Percentiles rank a stretch among this genome's conserved stretches.
These are phyloP conservation scores for Colletotrichum brevisporum DNA, from an alignment of 2,329 filamentous ascomycete genomes.

Conservation along the genomic window DNA sequence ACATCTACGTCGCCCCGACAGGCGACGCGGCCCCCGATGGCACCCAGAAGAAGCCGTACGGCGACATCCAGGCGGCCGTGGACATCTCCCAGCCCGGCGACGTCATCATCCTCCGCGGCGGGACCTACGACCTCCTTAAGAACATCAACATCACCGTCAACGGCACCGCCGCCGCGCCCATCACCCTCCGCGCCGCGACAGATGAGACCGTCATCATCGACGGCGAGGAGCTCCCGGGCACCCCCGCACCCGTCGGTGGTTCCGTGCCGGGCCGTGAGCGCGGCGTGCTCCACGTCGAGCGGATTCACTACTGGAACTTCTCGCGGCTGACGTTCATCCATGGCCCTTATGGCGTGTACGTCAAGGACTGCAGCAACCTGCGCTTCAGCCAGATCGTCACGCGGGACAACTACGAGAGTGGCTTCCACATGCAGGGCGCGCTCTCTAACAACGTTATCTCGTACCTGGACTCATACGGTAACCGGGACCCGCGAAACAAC, in stretches of 20 bases:
- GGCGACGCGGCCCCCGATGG: constrained; percentile 56
- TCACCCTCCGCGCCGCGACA: constrained; percentile 58
- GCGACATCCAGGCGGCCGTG: constrained; percentile 62
- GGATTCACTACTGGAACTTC: constrained; percentile 51
- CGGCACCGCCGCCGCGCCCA: constrained; percentile 55
- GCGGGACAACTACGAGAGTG: constrained; percentile 55
- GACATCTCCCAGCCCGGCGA: constrained; percentile 60
- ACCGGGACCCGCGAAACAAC: constrained; percentile 60
- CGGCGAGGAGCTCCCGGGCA: constrained; percentile 56
- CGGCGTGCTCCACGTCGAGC: constrained; percentile 62
- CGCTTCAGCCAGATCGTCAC: constrained; percentile 52
- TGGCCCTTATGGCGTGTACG: constrained; percentile 54
- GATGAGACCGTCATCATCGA: constrained; percentile 61
- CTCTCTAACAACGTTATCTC: constrained; percentile 50
- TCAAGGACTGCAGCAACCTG: constrained; percentile 52
- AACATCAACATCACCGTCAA: constrained; percentile 63
- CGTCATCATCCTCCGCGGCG: constrained; percentile 51
- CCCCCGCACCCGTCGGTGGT: constrained; percentile 57
- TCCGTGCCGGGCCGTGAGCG: constrained; percentile 56
- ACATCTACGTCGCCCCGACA: constrained; percentile 61
- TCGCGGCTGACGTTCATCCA: constrained; percentile 54
- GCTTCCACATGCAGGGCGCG: constrained; percentile 50
- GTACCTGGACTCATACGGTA: constrained; percentile 55
- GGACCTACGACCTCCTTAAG: constrained; percentile 56
- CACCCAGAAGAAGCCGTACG: constrained; percentile 55